A percentile compares a stretch with the other conserved stretches of the same genome.
phyloP scores from a whole-genome alignment of 495 filamentous ascomycete species.

The Cercophora samala region DNA sequence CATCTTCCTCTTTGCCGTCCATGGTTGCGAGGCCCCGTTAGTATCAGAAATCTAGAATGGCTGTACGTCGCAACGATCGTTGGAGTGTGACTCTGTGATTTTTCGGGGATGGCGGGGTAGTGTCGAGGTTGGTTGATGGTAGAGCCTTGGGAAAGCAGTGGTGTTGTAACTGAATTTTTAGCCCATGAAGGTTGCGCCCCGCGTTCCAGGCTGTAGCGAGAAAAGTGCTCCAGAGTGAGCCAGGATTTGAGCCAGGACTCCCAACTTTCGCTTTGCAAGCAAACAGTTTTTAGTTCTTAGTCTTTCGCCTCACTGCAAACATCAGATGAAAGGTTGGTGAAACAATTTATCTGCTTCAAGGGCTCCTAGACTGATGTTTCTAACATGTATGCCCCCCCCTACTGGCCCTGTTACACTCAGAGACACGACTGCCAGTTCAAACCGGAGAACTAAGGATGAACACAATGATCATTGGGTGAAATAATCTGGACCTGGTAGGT shows the following conservation, averaged over 20 bases:
- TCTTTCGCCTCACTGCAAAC: neutral
- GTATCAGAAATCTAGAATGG: constrained; percentile 3
- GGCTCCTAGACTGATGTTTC: neutral
- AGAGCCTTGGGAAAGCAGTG: neutral
- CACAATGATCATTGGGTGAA: neutral
- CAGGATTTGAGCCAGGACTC: neutral
- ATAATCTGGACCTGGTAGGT: neutral
- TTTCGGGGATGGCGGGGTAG: neutral
- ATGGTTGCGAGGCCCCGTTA: constrained; percentile 31
- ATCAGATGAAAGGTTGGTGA: neutral
- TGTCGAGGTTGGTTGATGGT: neutral
- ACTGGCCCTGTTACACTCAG: neutral
- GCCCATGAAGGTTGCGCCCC: neutral
- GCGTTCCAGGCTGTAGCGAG: neutral
- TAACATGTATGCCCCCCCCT: neutral
- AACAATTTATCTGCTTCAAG: neutral
- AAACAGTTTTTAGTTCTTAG: neutral
- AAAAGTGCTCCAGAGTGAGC: neutral
- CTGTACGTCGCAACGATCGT: neutral
- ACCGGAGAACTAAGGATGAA: neutral
- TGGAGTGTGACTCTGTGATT: neutral
- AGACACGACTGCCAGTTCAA: neutral
- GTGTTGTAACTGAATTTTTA: neutral
- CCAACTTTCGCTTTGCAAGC: neutral
- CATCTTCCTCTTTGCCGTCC: constrained; percentile 43